Conservation (phyloP, 202 grass and related monocot species). For the Carex sylvatica region DNA sequence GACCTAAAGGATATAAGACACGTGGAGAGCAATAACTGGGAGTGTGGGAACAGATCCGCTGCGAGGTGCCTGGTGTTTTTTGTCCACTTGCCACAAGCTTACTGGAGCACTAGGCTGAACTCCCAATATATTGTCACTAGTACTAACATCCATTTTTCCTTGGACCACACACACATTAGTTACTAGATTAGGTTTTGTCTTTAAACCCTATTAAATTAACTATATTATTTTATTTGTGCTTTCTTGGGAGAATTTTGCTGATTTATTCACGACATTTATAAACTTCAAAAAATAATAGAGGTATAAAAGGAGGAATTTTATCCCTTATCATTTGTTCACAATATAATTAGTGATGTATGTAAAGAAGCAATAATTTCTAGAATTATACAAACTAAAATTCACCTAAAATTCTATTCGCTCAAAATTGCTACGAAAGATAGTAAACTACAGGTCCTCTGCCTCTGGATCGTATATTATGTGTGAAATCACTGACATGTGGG, state of each 20-base stretch:
- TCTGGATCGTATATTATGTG: background rate
- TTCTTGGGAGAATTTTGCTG: no score
- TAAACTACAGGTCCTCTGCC: background rate
- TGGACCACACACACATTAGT: background rate
- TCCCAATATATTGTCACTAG: slow-evolving; percentile 15
- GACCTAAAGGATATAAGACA: background rate
- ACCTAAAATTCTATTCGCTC: background rate
- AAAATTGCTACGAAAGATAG: background rate
- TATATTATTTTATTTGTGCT: no score
- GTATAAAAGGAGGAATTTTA: no score
- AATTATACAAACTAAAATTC: no score
- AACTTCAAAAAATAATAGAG: no score
- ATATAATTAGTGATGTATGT: no score
- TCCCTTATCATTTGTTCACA: no score
- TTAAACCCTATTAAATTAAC: background rate
- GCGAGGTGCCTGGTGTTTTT: background rate
- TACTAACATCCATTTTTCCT: background rate
- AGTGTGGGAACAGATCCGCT: background rate
- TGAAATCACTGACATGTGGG: background rate
- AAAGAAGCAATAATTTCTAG: no score
- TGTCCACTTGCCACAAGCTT: background rate
- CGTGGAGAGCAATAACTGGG: slow-evolving; percentile 10
- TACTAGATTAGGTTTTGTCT: background rate
- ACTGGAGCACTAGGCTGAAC: background rate
- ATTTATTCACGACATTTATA: no score